Evolutionary conservation across 257 asterid species (phyloP), one percentile per base, ranked within the genome.

Genomic region (Forsythia viridissima): DNA sequence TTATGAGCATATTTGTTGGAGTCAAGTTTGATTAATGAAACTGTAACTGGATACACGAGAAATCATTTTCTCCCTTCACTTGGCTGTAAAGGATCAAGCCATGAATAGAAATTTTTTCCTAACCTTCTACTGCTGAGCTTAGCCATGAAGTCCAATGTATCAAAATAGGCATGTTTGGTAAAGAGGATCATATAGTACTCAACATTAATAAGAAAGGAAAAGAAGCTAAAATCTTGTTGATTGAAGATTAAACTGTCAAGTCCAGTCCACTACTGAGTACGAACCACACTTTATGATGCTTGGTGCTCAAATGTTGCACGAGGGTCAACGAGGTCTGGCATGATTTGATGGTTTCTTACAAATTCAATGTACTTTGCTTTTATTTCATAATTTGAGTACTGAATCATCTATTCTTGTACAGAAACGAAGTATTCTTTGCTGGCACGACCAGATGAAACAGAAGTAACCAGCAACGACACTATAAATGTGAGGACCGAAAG

Each of bases 391-490:
- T 78, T 18, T 61, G 41, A 42, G 75, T 44, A 76, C 86, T 86
- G 71, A 87, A 42, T 42, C 44, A 74, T 11, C 0, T 66, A 40
- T 79, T 5, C 66, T 83, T 39, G 37, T 76, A 41, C 97, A 94
- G 98, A 89, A 83, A 85, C 80, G 6, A 89, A 81, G 77, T 88
- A 86, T 82, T 89, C 96, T 52, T 87, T 88, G 37, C 77, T 90
- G 84, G 92, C 91, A 61, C 86, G 83, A 66, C 85, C 84, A 41
- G 89, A 86, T 63, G 90, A 88, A 44, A 77, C 69, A 48, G 90
- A 86, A 52, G 16, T 36, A 37, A 43, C 79, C 72, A 80, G 82
- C 86, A 89, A 89, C 65, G 85, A 85, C 81, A 65, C 82, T 71
- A 66, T 88, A 72, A 83, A 74, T 36, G 85, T 77, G 74, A 84